Evolutionary conservation across 805 yeast genomes (phyloP), one percentile per base, ranked within the genome.

Genomic region (Yamadazyma philogaea): DNA sequence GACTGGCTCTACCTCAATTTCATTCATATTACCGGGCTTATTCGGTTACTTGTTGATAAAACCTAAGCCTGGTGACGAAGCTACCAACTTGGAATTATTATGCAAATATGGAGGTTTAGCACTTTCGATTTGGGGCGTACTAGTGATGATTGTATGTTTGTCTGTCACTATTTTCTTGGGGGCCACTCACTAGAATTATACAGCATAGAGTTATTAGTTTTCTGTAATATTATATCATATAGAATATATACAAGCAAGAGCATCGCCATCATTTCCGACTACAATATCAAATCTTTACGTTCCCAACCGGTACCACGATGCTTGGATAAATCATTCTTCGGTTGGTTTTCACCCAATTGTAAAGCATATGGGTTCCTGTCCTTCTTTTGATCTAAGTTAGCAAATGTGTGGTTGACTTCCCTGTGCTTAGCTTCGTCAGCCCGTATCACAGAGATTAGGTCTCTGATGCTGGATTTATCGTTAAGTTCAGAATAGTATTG

Each of bases 391-490:
- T 69, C 58, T 51, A 83, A 70, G 53, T 82, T 82, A 11, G 86
- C 89, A 54, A 82, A 73, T 0, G 89, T 84, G 54, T 83, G 90
- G 62, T 83, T 84, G 21, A 84, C 89, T 55, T 84, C 90, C 60
- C 90, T 72, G 56, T 83, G 89, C 57, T 83, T 83, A 31, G 87
- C 82, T 60, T 83, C 90, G 54, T 83, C 90, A 1, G 90, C 90
- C 48, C 89, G 73, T 18, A 84, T 68, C 50, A 79, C 72, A 45
- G 72, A 69, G 36, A 84, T 66, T 55, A 84, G 69, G 48, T 83
- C 87, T 45, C 69, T 67, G 61, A 83, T 75, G 2, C 78, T 64
- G 20, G 83, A 69, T 18, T 77, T 55, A 22, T 72, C 72, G 32
- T 53, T 53, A 66, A 84, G 67, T 22, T 60, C 68, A 15, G 75